Conservation (phyloP, 352 stramenopile genomes). For the Detonula confervacea region DNA sequence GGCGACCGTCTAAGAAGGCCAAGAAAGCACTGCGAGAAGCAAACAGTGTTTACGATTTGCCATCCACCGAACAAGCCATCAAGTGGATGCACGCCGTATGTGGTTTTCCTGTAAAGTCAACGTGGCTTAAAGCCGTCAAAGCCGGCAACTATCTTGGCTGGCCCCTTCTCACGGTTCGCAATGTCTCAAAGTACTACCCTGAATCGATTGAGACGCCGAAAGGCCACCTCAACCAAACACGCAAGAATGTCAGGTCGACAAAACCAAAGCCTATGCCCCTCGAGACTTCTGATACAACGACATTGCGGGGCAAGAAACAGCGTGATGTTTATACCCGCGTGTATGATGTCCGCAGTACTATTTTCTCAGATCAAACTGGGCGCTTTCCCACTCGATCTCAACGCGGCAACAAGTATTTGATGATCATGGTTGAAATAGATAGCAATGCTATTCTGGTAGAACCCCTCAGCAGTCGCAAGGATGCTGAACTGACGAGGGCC, state of each 20-base stretch:
- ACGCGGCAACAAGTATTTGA: conserved; percentile 59
- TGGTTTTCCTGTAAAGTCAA: not conserved
- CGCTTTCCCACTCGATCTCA: conserved; percentile 44
- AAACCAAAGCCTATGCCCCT: not conserved
- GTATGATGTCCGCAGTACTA: conserved; percentile 19
- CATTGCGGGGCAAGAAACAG: not conserved
- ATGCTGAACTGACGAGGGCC: conserved; percentile 31
- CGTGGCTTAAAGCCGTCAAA: conserved; percentile 18
- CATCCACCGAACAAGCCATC: not conserved
- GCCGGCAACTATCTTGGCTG: conserved; percentile 22
- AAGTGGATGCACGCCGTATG: not conserved
- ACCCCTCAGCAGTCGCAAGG: conserved; percentile 45
- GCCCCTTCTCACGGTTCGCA: conserved; percentile 27
- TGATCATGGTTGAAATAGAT: conserved; percentile 67
- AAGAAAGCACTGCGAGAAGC: not conserved
- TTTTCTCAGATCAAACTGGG: conserved; percentile 62
- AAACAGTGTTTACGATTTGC: not conserved
- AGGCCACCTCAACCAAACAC: conserved; percentile 36
- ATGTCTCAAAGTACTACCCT: conserved; percentile 26
- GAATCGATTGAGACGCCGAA: conserved; percentile 25
- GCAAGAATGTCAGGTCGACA: conserved; percentile 22
- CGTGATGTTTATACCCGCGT: conserved; percentile 33
- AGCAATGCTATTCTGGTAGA: conserved; percentile 59
- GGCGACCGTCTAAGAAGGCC: not conserved
- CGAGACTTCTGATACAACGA: conserved; percentile 13